Evolutionary conservation across 106 monocot species (phyloP), one percentile per base, ranked within the genome.

Genomic region (Amphibolis antarctica): DNA sequence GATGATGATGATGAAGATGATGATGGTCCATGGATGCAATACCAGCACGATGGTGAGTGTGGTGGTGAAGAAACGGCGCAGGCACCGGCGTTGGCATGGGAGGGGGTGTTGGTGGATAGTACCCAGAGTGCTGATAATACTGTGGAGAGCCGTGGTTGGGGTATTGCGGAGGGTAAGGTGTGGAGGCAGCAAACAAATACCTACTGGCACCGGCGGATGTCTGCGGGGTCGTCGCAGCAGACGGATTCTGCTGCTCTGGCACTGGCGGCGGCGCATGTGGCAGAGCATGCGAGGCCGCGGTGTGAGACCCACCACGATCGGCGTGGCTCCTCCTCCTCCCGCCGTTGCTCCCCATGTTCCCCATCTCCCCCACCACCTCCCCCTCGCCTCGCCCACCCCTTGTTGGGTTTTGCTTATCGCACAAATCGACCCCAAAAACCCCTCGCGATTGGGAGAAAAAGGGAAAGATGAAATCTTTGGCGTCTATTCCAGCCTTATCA

Each of bases 31-130:
- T 7, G 4, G 36, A 7, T 4, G 36, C 36, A 36, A 2, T 7
- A 4, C 53, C 53, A 24, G 10, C 57, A 57, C 57, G 60, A 43
- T 42, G 60, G 19, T 61, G 60, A 6, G 22, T 9, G 20, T 44
- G 60, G 15, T 42, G 60, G n/a, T 61, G 60, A 36, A 85, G 71
- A 52, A 73, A 88, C 15, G 92, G 88, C 0, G 82, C 80, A 0
- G 92, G 85, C 12, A 88, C 68, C 15, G 84, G 84, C 9, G 42
- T 36, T 20, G 60, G 60, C 24, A 55, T 55, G 10, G 18, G 25
- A 12, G 21, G 25, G 4, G 21, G 55, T 19, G 60, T 36, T n/a
- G 60, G 60, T 9, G 36, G 42, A 30, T 44, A 61, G 42, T 61
- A 43, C 0, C 60, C 60, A 12, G 60, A 5, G 30, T 61, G 43